A percentile compares a stretch with the other conserved stretches of the same genome.
Evolutionary conservation across 208 protist genomes (phyloP).

Genomic region (Trypanosoma platydactyli): DNA sequence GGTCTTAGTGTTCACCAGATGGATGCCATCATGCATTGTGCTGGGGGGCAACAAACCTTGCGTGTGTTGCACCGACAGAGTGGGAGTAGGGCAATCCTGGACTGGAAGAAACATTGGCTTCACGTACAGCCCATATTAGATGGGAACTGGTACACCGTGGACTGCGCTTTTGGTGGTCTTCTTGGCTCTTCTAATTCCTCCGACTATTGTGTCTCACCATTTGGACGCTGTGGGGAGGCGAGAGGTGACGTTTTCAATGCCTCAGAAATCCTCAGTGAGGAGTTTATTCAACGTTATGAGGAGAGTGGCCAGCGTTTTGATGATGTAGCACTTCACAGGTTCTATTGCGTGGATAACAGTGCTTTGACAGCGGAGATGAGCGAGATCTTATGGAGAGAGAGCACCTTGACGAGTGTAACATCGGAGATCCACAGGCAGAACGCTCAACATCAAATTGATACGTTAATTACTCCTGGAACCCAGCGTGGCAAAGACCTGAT

Average conservation of each 20-base stretch:
- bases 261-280: constrained; percentile 33
- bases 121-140: constrained; percentile 22
- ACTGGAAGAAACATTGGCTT: constrained; percentile 29
- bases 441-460: constrained; percentile 14
- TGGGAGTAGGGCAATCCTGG: constrained; percentile 27
- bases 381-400: not conserved
- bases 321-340: constrained; percentile 29
- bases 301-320: constrained; percentile 30
- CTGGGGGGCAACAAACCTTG: not conserved
- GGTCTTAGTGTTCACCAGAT: constrained; percentile 13
- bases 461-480: not conserved
- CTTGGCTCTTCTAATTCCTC: constrained; percentile 2
- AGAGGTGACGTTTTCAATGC: constrained; percentile 26
- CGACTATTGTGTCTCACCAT: constrained; percentile 71
- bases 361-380: not conserved
- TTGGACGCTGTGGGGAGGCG: constrained; percentile 59
- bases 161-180: constrained; percentile 78
- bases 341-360: not conserved
- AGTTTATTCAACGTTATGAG: constrained; percentile 43
- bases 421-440: not conserved
- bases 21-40: constrained; percentile 25
- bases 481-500: constrained; percentile 14
- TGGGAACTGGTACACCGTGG: constrained; percentile 39
- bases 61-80: constrained; percentile 7
- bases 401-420: not conserved